phyloP scores from a whole-genome alignment of 768 basidiomycete species.

The Podaxis pistillaris region DNA sequence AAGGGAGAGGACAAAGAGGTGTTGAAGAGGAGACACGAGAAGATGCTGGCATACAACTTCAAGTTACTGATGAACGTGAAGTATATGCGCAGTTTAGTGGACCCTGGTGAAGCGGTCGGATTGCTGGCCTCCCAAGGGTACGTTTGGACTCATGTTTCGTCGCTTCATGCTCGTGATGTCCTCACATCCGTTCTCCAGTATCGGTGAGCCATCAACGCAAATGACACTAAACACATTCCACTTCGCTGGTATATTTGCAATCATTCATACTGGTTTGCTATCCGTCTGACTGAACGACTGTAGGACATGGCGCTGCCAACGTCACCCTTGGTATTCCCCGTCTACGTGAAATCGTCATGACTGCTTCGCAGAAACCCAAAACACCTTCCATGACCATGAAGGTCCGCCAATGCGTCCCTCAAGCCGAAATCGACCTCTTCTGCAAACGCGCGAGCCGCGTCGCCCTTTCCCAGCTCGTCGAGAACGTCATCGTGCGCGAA shows the following conservation, averaged over 20 bases:
- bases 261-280: not conserved
- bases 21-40: constrained; percentile 44
- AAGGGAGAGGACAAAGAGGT: constrained; percentile 30
- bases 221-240: constrained; percentile 99
- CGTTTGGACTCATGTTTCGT: constrained; percentile 21
- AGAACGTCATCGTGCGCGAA: constrained; percentile 81
- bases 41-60: constrained; percentile 60
- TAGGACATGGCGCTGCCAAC: constrained; percentile 98
- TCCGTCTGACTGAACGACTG: constrained; percentile 2
- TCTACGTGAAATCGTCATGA: constrained; percentile 98
- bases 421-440: constrained; percentile 66
- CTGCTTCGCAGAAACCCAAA: constrained; percentile 91
- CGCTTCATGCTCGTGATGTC: not conserved
- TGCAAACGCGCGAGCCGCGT: constrained; percentile 88
- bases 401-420: constrained; percentile 50
- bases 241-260: constrained; percentile 71
- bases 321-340: constrained; percentile 99
- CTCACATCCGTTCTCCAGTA: constrained; percentile 44
- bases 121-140: constrained; percentile 96
- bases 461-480: constrained; percentile 84
- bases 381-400: constrained; percentile 96
- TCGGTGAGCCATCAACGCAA: constrained; percentile 98
- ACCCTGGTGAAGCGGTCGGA: constrained; percentile 99
- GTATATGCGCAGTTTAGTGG: constrained; percentile 90
- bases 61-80: constrained; percentile 84